These are phyloP conservation scores for Phaseolus coccineus DNA, from an alignment of 331 rosid species.

Conservation along the genomic window DNA sequence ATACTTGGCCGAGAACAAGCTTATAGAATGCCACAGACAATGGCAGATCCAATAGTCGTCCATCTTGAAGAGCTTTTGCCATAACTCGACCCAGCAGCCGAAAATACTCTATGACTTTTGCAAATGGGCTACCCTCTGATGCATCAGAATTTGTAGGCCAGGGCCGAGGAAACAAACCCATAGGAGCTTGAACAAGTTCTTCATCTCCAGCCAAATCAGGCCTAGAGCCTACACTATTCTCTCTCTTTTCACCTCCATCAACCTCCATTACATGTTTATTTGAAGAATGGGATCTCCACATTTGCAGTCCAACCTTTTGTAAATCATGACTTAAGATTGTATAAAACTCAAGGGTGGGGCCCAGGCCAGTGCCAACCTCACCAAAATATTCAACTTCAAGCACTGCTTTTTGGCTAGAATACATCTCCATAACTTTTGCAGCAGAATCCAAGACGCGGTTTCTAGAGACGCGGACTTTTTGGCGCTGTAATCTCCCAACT, in stretches of 20 bases:
- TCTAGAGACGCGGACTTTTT: conserved; percentile 86
- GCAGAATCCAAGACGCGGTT: conserved; percentile 89
- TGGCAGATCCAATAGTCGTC: conserved; percentile 80
- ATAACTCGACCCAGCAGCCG: conserved; percentile 76
- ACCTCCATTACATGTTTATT: conserved; percentile 59
- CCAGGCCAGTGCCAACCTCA: conserved; percentile 94
- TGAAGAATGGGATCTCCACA: conserved; percentile 75
- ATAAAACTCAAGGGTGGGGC: conserved; percentile 91
- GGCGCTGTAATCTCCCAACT: conserved; percentile 87
- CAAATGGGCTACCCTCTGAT: conserved; percentile 68
- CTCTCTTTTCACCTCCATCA: conserved; percentile 58
- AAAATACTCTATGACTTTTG: conserved; percentile 73
- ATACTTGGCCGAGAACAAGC: conserved; percentile 78
- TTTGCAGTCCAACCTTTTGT: conserved; percentile 68
- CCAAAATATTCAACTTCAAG: conserved; percentile 95
- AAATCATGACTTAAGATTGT: conserved; percentile 83
- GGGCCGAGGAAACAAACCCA: conserved; percentile 86
- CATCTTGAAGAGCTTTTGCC: conserved; percentile 94
- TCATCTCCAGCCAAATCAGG: conserved; percentile 42
- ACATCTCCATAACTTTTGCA: conserved; percentile 93
- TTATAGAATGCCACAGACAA: conserved; percentile 76
- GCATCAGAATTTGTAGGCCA: conserved; percentile 71
- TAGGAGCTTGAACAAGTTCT: conserved; percentile 72
- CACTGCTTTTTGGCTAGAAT: conserved; percentile 91
- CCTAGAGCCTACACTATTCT: conserved; percentile 45